Conservation (phyloP, 2,329 filamentous ascomycete genomes). For the Trichoderma endophyticum region DNA sequence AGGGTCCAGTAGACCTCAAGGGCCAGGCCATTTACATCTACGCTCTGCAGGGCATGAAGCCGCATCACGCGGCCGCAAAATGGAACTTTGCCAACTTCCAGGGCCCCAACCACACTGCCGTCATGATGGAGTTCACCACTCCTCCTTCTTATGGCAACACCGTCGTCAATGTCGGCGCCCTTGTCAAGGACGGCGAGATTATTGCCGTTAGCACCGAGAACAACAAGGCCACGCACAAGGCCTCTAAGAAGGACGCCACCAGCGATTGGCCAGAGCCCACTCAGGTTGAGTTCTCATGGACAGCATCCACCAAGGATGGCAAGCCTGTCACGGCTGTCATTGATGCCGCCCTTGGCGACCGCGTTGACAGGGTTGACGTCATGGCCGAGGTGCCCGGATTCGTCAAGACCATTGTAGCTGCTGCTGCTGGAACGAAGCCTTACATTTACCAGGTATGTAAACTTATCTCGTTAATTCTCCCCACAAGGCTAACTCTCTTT, state of each 20-base stretch:
- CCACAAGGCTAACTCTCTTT: not conserved
- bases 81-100: constrained; percentile 98
- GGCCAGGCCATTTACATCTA: constrained; percentile 78
- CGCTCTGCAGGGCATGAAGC: constrained; percentile 97
- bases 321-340: constrained; percentile 68
- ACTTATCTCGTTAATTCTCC: not conserved
- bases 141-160: constrained; percentile 90
- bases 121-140: constrained; percentile 95
- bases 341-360: constrained; percentile 64
- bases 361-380: constrained; percentile 78
- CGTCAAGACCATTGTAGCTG: constrained; percentile 88
- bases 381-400: constrained; percentile 96
- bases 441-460: constrained; percentile 88
- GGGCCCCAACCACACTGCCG: constrained; percentile 76
- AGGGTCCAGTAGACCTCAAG: constrained; percentile 76
- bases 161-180: constrained; percentile 74
- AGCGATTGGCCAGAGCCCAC: constrained; percentile 89
- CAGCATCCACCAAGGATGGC: constrained; percentile 71
- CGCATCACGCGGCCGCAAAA: constrained; percentile 84
- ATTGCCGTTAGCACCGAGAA: constrained; percentile 63
- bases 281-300: constrained; percentile 72
- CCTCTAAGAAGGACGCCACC: constrained; percentile 66
- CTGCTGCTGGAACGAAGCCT: constrained; percentile 85
- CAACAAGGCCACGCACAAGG: constrained; percentile 66
- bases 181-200: constrained; percentile 78